Evolutionary conservation across 1,139 yeast species (phyloP).

Genomic region (Fermentozyma sake): DNA sequence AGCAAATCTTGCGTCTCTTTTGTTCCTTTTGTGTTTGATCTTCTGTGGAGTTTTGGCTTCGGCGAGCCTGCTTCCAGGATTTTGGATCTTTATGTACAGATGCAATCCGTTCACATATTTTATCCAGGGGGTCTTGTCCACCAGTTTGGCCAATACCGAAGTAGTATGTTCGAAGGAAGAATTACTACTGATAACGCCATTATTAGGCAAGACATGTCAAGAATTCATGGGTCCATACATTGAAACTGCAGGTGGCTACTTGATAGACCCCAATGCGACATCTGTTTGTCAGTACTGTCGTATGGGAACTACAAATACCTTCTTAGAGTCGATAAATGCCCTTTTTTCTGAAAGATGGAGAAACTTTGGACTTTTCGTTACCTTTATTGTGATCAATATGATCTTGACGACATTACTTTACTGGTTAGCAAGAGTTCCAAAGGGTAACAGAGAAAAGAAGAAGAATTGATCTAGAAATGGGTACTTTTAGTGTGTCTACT

Average conservation of each 20-base stretch:
- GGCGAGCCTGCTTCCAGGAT: conserved; percentile 44
- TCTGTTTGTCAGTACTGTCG: conserved; percentile 49
- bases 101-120: conserved; percentile 65
- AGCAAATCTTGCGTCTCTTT: conserved; percentile 58
- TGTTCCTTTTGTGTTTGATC: conserved; percentile 65
- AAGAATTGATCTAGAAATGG: not conserved
- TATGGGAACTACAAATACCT: conserved; percentile 46
- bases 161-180: conserved; percentile 48
- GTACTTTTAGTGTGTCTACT: too few relatives aligned
- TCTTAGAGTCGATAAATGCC: conserved; percentile 39
- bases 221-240: conserved; percentile 47
- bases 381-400: conserved; percentile 18
- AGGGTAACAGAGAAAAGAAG: conserved; percentile 25
- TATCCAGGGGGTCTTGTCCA: conserved; percentile 48
- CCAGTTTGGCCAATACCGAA: conserved; percentile 48
- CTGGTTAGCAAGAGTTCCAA: conserved; percentile 27
- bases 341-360: conserved; percentile 54
- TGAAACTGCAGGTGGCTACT: conserved; percentile 44
- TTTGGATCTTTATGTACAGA: conserved; percentile 57
- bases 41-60: conserved; percentile 82
- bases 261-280: conserved; percentile 40
- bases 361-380: conserved; percentile 56
- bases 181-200: conserved; percentile 42
- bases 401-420: conserved; percentile 17
- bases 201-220: conserved; percentile 50